These are phyloP conservation scores for Pilaira anomala DNA, from an alignment of 192 early-diverging fungal genomes.

Conservation along the genomic window DNA sequence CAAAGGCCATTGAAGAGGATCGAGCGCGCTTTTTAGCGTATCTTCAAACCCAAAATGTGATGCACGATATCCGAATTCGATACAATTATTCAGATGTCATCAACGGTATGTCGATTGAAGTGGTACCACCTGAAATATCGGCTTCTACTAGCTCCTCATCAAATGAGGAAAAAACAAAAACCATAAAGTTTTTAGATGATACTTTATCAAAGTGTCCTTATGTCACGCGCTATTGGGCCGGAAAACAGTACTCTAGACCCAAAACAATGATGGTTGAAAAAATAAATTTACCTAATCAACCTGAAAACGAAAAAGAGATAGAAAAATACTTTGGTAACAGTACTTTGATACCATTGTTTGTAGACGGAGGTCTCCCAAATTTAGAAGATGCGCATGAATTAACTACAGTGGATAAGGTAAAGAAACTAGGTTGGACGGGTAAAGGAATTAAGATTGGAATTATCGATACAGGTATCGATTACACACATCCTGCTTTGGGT, in stretches of 20 bases:
- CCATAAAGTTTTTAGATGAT: background rate
- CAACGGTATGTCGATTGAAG: background rate
- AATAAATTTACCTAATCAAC: background rate
- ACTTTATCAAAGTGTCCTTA: background rate
- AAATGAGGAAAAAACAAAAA: background rate
- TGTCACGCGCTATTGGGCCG: background rate
- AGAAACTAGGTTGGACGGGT: conserved; percentile 44
- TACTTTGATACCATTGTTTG: background rate
- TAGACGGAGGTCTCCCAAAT: conserved; percentile 15
- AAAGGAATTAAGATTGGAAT: conserved; percentile 64
- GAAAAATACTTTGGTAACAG: background rate
- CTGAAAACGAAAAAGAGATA: background rate
- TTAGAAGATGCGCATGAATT: conserved; percentile 38
- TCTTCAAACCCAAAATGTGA: background rate
- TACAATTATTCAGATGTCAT: background rate
- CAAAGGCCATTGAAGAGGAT: background rate
- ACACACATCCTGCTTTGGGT: conserved; percentile 61
- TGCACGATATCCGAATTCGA: background rate
- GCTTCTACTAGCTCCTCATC: background rate
- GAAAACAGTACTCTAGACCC: background rate
- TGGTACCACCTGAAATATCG: background rate
- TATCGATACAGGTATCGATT: conserved; percentile 59
- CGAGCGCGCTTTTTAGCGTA: background rate
- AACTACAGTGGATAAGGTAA: conserved; percentile 51
- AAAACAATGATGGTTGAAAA: background rate